Conservation (phyloP, 2,329 filamentous ascomycete species). For the Escovopsis sp. region DNA sequence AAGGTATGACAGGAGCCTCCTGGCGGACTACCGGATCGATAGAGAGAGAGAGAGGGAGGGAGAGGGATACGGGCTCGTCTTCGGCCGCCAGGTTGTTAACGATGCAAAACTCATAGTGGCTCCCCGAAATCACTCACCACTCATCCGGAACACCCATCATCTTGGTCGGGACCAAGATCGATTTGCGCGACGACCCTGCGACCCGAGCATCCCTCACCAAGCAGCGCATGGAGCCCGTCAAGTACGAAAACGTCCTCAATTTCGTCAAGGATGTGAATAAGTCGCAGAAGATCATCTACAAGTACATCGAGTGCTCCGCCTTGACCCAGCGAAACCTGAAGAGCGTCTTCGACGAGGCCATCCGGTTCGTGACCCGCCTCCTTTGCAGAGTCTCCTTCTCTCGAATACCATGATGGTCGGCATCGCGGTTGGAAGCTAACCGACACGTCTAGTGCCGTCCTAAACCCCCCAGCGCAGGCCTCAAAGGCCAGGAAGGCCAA, state of each 20-base stretch:
- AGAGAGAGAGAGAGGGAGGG: no score
- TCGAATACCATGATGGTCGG: no score
- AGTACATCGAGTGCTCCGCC: constrained; percentile 96
- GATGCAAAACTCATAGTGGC: constrained; percentile 50
- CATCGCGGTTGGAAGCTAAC: constrained; percentile 6
- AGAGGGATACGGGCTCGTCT: no score
- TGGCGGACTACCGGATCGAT: no score
- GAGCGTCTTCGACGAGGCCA: constrained; percentile 97
- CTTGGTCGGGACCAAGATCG: constrained; percentile 91
- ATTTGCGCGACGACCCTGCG: constrained; percentile 75
- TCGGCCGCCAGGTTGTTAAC: constrained; percentile 6
- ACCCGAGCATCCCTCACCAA: constrained; percentile 71
- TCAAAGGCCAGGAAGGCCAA: constrained; percentile 49
- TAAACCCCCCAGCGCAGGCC: constrained; percentile 49
- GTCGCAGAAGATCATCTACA: constrained; percentile 56
- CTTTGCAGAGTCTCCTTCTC: neutral
- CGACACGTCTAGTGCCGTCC: constrained; percentile 41
- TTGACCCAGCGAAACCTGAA: constrained; percentile 94
- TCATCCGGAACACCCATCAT: constrained; percentile 93
- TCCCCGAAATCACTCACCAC: constrained; percentile 93
- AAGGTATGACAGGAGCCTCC: constrained; percentile 46
- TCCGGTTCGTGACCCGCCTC: constrained; percentile 52
- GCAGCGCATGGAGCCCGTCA: constrained; percentile 95
- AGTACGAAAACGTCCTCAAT: constrained; percentile 78
- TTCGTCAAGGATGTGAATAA: constrained; percentile 63